Percentiles rank a stretch among this genome's conserved stretches.
These are phyloP conservation scores for Rhamnella rubrinervis DNA, from an alignment of 331 rosid species.

Conservation along the genomic window DNA sequence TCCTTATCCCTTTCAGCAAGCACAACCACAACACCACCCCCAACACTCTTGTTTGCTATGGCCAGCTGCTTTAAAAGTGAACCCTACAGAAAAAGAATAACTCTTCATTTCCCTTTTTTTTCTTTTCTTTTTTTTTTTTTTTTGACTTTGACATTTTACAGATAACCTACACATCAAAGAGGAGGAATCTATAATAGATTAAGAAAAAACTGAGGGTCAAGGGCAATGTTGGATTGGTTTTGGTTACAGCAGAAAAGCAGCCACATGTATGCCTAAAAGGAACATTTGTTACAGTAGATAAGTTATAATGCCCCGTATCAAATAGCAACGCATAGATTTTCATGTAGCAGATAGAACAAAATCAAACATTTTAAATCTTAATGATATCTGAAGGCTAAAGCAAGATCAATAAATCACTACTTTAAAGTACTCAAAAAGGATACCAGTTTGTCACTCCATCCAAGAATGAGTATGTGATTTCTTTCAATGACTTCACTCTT, in stretches of 20 bases:
- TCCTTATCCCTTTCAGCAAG: conserved; percentile 99
- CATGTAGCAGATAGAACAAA: neutral
- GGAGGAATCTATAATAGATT: neutral
- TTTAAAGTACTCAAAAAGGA: conserved; percentile 12
- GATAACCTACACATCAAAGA: neutral
- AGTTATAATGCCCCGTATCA: neutral
- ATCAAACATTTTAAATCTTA: neutral
- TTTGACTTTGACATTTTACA: neutral
- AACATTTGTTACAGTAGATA: neutral
- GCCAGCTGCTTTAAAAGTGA: conserved; percentile 97
- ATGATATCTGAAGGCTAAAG: neutral
- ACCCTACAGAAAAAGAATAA: conserved; percentile 53
- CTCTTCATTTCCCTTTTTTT: conserved; percentile 20
- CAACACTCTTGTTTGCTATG: conserved; percentile 91
- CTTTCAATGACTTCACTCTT: conserved; percentile 96
- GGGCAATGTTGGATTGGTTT: neutral
- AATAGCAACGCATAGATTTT: neutral
- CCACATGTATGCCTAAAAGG: no score
- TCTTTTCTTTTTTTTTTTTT: neutral
- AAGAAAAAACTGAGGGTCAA: neutral
- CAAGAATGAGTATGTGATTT: conserved; percentile 93
- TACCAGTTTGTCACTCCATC: conserved; percentile 99
- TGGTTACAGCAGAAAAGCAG: neutral
- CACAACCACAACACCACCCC: conserved; percentile 92
- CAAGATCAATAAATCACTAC: neutral